These are phyloP conservation scores for Niebla homalea DNA, from an alignment of 495 filamentous ascomycete species.

Conservation along the genomic window DNA sequence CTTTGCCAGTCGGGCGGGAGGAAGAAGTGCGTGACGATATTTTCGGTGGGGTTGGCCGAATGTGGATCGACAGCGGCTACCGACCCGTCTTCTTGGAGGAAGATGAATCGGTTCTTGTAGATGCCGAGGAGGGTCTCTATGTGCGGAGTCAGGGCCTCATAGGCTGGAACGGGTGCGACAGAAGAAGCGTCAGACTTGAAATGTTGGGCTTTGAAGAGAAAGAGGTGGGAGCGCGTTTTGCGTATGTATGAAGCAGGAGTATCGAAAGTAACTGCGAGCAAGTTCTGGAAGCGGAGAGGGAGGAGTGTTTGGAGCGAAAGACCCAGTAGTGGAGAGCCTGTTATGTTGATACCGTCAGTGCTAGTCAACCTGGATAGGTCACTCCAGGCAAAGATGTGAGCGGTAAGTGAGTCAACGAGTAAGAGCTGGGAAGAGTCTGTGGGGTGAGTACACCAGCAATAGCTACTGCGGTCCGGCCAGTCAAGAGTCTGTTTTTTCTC, in stretches of 20 bases:
- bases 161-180: slow-evolving; percentile 4
- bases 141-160: slow-evolving; percentile 9
- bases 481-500: too few species aligned
- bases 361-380: too few species aligned
- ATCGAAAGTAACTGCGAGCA: neutral
- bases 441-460: too few species aligned
- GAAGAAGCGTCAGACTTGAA: neutral
- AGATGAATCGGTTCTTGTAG: slow-evolving; percentile 10
- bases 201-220: neutral
- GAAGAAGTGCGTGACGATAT: slow-evolving; percentile 14
- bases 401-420: too few species aligned
- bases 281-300: neutral
- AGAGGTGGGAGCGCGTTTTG: too few species aligned
- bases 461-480: too few species aligned
- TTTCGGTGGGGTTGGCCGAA: neutral
- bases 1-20: slow-evolving; percentile 16
- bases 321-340: too few species aligned
- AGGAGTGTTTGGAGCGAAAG: neutral
- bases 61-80: slow-evolving; percentile 9
- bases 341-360: too few species aligned
- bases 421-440: too few species aligned
- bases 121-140: slow-evolving; percentile 10
- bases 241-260: neutral
- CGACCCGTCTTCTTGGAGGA: slow-evolving; percentile 13
- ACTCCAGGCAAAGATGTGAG: too few species aligned